phyloP scores from a whole-genome alignment of 2,329 filamentous ascomycete genomes.

The Chrysosphaeria jannelii region DNA sequence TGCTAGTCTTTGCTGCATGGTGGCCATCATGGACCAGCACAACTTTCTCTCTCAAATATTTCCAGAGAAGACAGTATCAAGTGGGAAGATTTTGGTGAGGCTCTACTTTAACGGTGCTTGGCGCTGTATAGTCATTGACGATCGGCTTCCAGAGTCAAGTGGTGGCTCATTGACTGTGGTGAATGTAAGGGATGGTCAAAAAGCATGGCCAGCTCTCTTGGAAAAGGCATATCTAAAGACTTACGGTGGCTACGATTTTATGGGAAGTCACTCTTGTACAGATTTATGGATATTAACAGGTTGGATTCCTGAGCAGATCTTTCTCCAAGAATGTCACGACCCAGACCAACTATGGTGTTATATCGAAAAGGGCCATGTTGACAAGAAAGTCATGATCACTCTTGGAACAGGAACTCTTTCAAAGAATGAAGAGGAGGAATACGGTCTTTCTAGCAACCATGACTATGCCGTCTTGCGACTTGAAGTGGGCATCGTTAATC shows the following conservation, averaged over 20 bases:
- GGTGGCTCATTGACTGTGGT: constrained; percentile 59
- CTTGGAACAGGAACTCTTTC: constrained; percentile 69
- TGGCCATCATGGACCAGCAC: constrained; percentile 53
- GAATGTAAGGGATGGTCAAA: constrained; percentile 49
- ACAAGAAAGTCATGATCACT: constrained; percentile 61
- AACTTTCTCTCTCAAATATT: constrained; percentile 77
- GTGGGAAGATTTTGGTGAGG: too few species aligned
- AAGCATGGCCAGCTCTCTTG: constrained; percentile 73
- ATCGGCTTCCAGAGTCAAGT: constrained; percentile 47
- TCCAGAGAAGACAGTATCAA: too few species aligned
- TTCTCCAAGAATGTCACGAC: constrained; percentile 42
- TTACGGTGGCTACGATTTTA: constrained; percentile 86
- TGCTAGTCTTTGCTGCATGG: constrained; percentile 66
- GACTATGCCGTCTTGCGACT: constrained; percentile 73
- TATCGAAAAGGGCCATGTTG: constrained; percentile 41
- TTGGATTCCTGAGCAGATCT: constrained; percentile 91
- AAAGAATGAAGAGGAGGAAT: constrained; percentile 40
- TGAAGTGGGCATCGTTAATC: constrained; percentile 23
- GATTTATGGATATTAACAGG: constrained; percentile 80
- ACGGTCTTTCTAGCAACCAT: constrained; percentile 69
- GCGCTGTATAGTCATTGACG: constrained; percentile 65
- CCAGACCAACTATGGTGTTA: constrained; percentile 49
- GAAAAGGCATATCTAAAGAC: constrained; percentile 96
- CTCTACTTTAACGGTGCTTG: constrained; percentile 91
- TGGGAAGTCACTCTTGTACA: constrained; percentile 86